Base-by-base conservation (phyloP, 495 filamentous ascomycete genomes). In the Poronia punctata region DNA sequence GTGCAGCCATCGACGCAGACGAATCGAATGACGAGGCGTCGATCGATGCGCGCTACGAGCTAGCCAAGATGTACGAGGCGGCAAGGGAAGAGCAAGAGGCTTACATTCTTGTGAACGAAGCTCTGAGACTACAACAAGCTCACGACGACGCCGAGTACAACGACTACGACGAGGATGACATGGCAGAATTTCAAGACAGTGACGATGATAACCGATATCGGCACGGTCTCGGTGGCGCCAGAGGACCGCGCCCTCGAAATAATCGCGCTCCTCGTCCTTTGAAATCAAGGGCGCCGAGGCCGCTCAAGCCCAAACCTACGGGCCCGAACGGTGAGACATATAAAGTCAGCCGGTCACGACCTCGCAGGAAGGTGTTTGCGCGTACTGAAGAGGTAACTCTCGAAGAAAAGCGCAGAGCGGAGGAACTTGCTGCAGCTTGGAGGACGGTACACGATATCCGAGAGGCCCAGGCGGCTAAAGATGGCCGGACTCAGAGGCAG, bases 11-110 rank as follows among this genome's bases (percentile, higher is more conserved):
- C 16, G 74, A 85, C 29, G 67, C 77, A 41, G 83, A 95, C 42
- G 48, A 75, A 9, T 64, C 70, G 30, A 75, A 84, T 43, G 74
- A 84, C 34, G 79, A 88, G 36, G 82, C 81, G 10, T 50, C 52
- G 8, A 56, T 59, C 17, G 55, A 59, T 39, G 67, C 67, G 10
- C 80, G 86, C 31, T 76, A 84, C 10, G 69, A 82, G 45, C 67
- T 96, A 11, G 86, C 83, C 7, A 84, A 80, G 48, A 75, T 95
- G 53, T 93, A 87, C 53, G 84, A 92, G 53, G 72, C 72, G 14
- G 70, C 76, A 18, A 73, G 75, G 32, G 75, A 80, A 62, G 72
- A 71, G 14, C 78, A 84, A 40, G 74, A 88, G 48, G 88, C 88
- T 0, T 73, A 84, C 41, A 75, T 81, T 25, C 77, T 80, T 25